Evolutionary conservation across 331 rosid genomes (phyloP).

Genomic region (Acacia concinna): DNA sequence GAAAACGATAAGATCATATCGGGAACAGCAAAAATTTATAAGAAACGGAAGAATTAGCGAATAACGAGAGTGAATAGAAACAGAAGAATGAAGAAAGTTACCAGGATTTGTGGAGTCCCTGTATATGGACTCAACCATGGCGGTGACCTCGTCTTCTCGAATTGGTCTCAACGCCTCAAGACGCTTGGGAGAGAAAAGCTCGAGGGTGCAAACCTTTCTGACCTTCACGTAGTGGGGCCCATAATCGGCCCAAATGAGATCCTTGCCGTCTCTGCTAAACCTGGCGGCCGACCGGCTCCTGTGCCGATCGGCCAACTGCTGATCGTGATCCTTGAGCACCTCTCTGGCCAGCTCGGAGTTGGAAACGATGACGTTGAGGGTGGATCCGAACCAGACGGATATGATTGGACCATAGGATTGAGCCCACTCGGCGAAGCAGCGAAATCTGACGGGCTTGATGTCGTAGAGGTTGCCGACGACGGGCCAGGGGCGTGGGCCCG

Average conservation of each 20-base stretch:
- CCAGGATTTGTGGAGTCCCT: conserved; percentile 51
- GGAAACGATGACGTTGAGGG: conserved; percentile 65
- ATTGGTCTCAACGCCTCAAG: conserved; percentile 58
- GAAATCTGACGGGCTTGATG: conserved; percentile 70
- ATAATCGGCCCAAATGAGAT: conserved; percentile 86
- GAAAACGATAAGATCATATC: background rate
- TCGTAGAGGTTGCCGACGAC: conserved; percentile 74
- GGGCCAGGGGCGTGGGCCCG: conserved; percentile 75
- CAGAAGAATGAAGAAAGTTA: conserved; percentile 1
- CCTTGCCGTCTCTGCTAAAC: conserved; percentile 69
- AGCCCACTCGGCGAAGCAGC: conserved; percentile 77
- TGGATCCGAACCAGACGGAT: conserved; percentile 78
- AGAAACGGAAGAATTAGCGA: background rate
- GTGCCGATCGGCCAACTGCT: conserved; percentile 61
- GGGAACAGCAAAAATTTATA: background rate
- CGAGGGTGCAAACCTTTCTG: conserved; percentile 73
- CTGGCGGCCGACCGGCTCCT: conserved; percentile 60
- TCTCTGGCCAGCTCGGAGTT: conserved; percentile 56
- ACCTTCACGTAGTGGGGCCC: conserved; percentile 83
- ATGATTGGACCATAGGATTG: conserved; percentile 65
- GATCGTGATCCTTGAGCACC: conserved; percentile 64
- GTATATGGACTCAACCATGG: conserved; percentile 72
- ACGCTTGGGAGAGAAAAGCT: conserved; percentile 69
- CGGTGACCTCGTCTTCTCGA: conserved; percentile 72
- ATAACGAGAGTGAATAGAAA: background rate